Conservation (phyloP, 495 filamentous ascomycete species). For the Aeminium ludgeri region DNA sequence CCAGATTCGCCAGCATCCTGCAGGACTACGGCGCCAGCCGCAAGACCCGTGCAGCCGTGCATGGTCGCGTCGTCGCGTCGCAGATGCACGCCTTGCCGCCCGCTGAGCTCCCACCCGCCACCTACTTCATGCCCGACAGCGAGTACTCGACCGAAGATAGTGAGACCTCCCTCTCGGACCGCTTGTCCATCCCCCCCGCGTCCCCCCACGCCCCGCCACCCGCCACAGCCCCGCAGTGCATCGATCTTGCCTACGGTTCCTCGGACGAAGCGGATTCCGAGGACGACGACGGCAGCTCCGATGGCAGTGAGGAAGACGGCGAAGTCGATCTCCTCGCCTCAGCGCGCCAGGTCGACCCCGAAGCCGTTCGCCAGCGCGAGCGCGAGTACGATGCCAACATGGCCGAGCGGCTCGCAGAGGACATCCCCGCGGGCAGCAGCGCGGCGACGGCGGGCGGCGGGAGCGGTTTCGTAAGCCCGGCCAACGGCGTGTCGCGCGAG, state of each 20-base stretch:
- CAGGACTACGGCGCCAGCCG: neutral
- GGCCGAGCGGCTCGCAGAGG: slow-evolving; percentile 24
- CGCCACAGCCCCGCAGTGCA: slow-evolving; percentile 11
- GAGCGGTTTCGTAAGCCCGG: slow-evolving; percentile 25
- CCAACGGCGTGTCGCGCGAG: neutral
- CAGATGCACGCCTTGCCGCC: slow-evolving; percentile 17
- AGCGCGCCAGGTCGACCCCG: slow-evolving; percentile 21
- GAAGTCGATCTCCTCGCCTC: slow-evolving; percentile 22
- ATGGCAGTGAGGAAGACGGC: slow-evolving; percentile 2
- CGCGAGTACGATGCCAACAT: slow-evolving; percentile 23
- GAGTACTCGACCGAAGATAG: slow-evolving; percentile 7
- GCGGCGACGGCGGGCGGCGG: slow-evolving; percentile 28
- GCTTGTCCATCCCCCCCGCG: slow-evolving; percentile 2
- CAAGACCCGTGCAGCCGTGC: neutral
- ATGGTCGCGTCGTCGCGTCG: slow-evolving; percentile 17
- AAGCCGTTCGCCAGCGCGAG: slow-evolving; percentile 15
- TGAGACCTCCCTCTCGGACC: slow-evolving; percentile 19
- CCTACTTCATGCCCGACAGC: slow-evolving; percentile 16
- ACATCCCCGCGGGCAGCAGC: slow-evolving; percentile 26
- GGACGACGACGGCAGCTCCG: slow-evolving; percentile 9
- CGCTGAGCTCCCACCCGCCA: slow-evolving; percentile 21
- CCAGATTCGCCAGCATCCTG: slow-evolving; percentile 12
- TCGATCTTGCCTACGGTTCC: slow-evolving; percentile 4
- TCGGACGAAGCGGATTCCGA: slow-evolving; percentile 1
- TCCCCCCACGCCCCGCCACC: slow-evolving; percentile 1